Evolutionary conservation across 148 eudicot genomes (phyloP).

Genomic region (Silene uniflora): DNA sequence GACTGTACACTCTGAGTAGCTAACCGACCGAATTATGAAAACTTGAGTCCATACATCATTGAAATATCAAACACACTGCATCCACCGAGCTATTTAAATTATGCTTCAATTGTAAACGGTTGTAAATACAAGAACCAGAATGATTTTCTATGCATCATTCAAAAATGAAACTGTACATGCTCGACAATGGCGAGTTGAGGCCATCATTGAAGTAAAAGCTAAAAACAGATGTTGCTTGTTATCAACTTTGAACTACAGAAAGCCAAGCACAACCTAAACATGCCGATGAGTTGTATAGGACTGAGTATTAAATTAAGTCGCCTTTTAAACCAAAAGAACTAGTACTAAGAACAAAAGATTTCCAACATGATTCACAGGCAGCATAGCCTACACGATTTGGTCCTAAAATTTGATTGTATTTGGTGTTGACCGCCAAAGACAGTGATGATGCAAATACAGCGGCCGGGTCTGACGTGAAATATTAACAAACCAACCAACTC

Average conservation of each 20-base stretch:
- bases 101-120: background rate
- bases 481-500: constrained; percentile 17
- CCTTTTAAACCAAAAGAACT: background rate
- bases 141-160: background rate
- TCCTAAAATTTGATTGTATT: constrained; percentile 15
- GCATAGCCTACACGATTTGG: background rate
- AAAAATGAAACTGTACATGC: background rate
- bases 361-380: constrained; percentile 13
- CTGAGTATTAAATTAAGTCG: constrained; percentile 1
- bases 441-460: constrained; percentile 7
- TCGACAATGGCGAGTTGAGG: constrained; percentile 5
- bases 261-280: background rate
- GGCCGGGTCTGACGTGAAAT: constrained; percentile 14
- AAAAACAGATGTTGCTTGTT: no score
- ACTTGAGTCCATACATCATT: no score
- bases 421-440: constrained; percentile 7
- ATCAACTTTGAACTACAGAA: no score
- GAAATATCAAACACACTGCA: background rate
- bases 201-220: background rate
- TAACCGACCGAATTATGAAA: no score
- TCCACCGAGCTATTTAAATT: background rate
- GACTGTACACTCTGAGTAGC: no score
- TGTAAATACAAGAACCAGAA: background rate
- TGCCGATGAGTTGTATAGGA: background rate
- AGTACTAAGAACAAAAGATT: constrained; percentile 1